These are phyloP conservation scores for Mycena vitilis DNA, from an alignment of 768 basidiomycete genomes.

Conservation along the genomic window DNA sequence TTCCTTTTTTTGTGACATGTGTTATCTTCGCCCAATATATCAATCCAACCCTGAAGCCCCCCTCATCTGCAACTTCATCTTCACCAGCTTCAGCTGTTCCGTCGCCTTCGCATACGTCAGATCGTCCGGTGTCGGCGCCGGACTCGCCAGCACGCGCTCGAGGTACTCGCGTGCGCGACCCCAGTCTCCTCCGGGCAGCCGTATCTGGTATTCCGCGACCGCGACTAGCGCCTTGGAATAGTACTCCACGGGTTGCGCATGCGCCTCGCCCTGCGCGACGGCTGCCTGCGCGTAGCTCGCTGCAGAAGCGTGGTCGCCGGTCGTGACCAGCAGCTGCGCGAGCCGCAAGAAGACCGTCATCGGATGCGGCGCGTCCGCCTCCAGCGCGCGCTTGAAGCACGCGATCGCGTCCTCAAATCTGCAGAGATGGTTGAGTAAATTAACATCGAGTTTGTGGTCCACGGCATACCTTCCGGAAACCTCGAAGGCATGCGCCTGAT, in stretches of 20 bases:
- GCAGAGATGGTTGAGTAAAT: background rate
- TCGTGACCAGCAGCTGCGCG: constrained; percentile 59
- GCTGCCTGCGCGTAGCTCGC: constrained; percentile 68
- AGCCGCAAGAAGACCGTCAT: constrained; percentile 61
- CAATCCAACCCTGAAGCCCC: constrained; percentile 32
- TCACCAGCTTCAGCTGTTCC: constrained; percentile 62
- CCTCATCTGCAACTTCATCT: constrained; percentile 60
- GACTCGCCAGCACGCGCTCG: constrained; percentile 24
- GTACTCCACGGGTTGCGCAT: constrained; percentile 59
- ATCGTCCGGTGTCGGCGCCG: constrained; percentile 37
- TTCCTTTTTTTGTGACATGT: background rate
- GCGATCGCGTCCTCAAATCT: constrained; percentile 29
- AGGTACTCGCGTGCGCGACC: constrained; percentile 64
- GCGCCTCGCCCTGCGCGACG: constrained; percentile 40
- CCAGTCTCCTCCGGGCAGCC: constrained; percentile 59
- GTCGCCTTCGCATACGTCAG: constrained; percentile 50
- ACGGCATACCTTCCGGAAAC: constrained; percentile 63
- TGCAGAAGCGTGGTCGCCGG: constrained; percentile 59
- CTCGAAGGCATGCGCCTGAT: constrained; percentile 77
- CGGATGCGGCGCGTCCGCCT: constrained; percentile 55
- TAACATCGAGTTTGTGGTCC: background rate
- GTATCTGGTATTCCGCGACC: constrained; percentile 69
- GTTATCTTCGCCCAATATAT: background rate
- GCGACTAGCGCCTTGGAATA: constrained; percentile 68
- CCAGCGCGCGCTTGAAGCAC: constrained; percentile 31